These are phyloP conservation scores for Wolfiporia cocos DNA, from an alignment of 1,284 basidiomycete genomes.

Conservation along the genomic window DNA sequence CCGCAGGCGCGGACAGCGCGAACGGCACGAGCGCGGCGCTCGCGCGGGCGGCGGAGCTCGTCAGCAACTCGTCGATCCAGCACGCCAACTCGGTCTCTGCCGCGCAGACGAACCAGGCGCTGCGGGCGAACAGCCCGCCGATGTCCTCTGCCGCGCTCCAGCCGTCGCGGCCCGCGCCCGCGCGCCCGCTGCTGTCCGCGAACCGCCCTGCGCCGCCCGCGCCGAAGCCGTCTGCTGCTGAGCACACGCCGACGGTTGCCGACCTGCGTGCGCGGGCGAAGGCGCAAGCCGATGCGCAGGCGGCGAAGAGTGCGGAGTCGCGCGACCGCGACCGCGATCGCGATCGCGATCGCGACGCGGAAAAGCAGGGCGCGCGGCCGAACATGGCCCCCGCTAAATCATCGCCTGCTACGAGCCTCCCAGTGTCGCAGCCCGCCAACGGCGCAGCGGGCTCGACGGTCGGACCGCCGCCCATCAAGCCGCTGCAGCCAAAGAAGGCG, in stretches of 20 bases:
- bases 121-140: constrained; percentile 27
- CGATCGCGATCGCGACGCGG: constrained; percentile 31
- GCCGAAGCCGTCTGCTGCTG: constrained; percentile 34
- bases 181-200: constrained; percentile 42
- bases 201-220: constrained; percentile 44
- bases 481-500: constrained; percentile 74
- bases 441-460: constrained; percentile 43
- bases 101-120: constrained; percentile 15
- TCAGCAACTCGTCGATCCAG: constrained; percentile 52
- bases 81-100: constrained; percentile 34
- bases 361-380: constrained; percentile 34
- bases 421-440: constrained; percentile 36
- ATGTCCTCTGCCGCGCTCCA: constrained; percentile 28
- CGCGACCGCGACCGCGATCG: constrained; percentile 23
- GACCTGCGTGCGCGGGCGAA: constrained; percentile 59
- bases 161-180: constrained; percentile 50
- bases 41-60: constrained; percentile 52
- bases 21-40: constrained; percentile 42
- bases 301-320: constrained; percentile 22
- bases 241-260: constrained; percentile 52
- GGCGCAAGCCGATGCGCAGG: constrained; percentile 34
- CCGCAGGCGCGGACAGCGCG: constrained; percentile 41
- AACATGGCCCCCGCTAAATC: constrained; percentile 47
- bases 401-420: constrained; percentile 38
- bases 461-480: constrained; percentile 63